Percentiles rank a stretch among this genome's conserved stretches.
Evolutionary conservation across 805 yeast genomes (phyloP).

Genomic region (Yueomyces sp.): DNA sequence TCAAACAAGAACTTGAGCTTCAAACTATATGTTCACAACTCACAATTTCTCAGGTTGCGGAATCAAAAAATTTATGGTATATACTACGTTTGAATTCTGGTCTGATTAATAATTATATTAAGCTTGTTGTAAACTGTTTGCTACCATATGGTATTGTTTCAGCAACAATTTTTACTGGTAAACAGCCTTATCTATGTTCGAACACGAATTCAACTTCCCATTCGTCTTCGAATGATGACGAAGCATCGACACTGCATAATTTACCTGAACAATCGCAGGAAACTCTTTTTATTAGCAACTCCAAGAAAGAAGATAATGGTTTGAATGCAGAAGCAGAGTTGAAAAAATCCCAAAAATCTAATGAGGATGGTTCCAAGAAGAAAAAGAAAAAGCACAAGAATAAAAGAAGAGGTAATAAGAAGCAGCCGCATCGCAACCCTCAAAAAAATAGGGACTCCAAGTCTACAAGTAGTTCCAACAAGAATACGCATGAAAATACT

Average conservation of each 20-base stretch:
- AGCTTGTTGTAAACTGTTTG: slow-evolving; percentile 54
- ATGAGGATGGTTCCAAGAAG: not conserved
- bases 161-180: not conserved
- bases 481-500: not conserved
- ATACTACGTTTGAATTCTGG: slow-evolving; percentile 55
- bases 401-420: too few relatives aligned
- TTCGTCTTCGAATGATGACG: not conserved
- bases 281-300: not conserved
- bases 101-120: slow-evolving; percentile 55
- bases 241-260: not conserved
- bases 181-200: too few relatives aligned
- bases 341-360: too few relatives aligned
- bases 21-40: slow-evolving; percentile 55
- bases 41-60: slow-evolving; percentile 39
- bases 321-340: too few relatives aligned
- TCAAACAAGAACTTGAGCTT: slow-evolving; percentile 50
- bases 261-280: not conserved
- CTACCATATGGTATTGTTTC: slow-evolving; percentile 34
- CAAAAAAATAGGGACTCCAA: slow-evolving; percentile 30
- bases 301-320: not conserved
- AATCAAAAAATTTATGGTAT: slow-evolving; percentile 56
- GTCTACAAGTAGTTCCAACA: not conserved
- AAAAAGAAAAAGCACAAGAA: not conserved
- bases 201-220: too few relatives aligned
- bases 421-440: too few relatives aligned